Conservation (phyloP, 1,284 basidiomycete genomes). For the Marasmius oreades region DNA sequence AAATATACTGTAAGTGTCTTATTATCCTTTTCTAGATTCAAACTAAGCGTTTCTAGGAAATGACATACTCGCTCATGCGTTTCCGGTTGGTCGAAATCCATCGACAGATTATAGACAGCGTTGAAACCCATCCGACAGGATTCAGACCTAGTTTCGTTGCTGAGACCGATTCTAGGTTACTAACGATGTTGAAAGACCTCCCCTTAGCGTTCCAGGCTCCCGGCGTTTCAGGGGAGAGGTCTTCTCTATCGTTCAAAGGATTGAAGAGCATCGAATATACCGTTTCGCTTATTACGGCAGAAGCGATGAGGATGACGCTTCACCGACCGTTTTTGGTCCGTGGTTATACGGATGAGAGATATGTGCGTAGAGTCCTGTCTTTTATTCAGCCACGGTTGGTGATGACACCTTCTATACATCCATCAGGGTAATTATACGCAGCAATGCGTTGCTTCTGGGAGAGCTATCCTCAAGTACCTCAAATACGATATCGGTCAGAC, state of each 20-base stretch:
- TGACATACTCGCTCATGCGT: conserved; percentile 20
- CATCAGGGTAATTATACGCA: conserved; percentile 20
- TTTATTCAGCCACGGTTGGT: not conserved
- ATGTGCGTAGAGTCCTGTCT: too few species aligned
- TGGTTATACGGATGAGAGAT: conserved; percentile 22
- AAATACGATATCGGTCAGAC: conserved; percentile 19
- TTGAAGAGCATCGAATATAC: conserved; percentile 20
- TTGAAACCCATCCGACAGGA: conserved; percentile 14
- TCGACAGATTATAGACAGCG: conserved; percentile 19
- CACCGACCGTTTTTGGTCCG: conserved; percentile 23
- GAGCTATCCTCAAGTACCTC: conserved; percentile 19
- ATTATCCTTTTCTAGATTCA: not conserved
- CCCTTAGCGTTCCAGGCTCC: conserved; percentile 19
- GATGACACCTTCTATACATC: too few species aligned
- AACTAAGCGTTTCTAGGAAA: conserved; percentile 14
- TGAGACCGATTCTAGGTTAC: conserved; percentile 20
- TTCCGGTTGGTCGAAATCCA: conserved; percentile 20
- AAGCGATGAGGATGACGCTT: conserved; percentile 20
- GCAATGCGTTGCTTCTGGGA: conserved; percentile 21
- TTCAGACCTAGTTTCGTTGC: conserved; percentile 13
- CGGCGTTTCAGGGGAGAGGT: too few species aligned
- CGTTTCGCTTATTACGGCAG: conserved; percentile 22
- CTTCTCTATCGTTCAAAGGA: not conserved
- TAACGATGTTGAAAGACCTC: conserved; percentile 14
- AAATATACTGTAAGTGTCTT: conserved; percentile 14